Percentiles rank a stretch among this genome's conserved stretches.
Conservation (phyloP, 345 rosid genomes). For the Salix udensis region DNA sequence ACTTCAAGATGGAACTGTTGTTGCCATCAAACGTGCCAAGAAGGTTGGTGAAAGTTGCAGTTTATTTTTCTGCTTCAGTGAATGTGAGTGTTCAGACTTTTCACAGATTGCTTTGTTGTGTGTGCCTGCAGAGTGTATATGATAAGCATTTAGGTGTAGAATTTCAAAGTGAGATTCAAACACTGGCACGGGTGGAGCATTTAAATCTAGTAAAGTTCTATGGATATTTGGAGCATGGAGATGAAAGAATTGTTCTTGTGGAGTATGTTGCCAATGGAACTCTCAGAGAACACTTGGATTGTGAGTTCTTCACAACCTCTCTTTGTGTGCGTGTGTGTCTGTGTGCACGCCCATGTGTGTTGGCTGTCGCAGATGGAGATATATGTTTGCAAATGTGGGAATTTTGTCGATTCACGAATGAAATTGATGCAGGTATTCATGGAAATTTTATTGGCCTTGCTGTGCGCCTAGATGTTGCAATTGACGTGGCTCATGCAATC, state of each 20-base stretch:
- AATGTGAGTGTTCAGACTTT: neutral
- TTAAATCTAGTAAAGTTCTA: slow-evolving; percentile 70
- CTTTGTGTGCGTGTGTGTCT: neutral
- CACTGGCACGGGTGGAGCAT: slow-evolving; percentile 76
- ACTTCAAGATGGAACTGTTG: slow-evolving; percentile 64
- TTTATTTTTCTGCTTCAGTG: neutral
- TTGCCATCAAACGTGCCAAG: slow-evolving; percentile 87
- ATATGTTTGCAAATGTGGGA: neutral
- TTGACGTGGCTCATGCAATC: slow-evolving; percentile 85
- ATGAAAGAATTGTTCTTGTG: slow-evolving; percentile 69
- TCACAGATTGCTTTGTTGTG: neutral
- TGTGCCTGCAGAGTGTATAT: slow-evolving; percentile 54
- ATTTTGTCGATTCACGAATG: slow-evolving; percentile 15
- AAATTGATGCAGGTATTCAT: slow-evolving; percentile 44
- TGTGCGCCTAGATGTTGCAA: slow-evolving; percentile 67
- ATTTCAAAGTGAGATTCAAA: slow-evolving; percentile 72
- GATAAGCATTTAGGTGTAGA: slow-evolving; percentile 73
- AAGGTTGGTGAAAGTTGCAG: slow-evolving; percentile 41
- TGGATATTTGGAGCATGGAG: slow-evolving; percentile 61
- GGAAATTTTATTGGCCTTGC: slow-evolving; percentile 62
- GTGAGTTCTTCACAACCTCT: slow-evolving; percentile 39
- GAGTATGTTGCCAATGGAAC: slow-evolving; percentile 91
- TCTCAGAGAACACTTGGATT: slow-evolving; percentile 85
- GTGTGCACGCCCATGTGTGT: neutral
- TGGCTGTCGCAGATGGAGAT: neutral